Evolutionary conservation across 805 yeast genomes (phyloP), one percentile per base, ranked within the genome.

Genomic region (Candida multigemmis): DNA sequence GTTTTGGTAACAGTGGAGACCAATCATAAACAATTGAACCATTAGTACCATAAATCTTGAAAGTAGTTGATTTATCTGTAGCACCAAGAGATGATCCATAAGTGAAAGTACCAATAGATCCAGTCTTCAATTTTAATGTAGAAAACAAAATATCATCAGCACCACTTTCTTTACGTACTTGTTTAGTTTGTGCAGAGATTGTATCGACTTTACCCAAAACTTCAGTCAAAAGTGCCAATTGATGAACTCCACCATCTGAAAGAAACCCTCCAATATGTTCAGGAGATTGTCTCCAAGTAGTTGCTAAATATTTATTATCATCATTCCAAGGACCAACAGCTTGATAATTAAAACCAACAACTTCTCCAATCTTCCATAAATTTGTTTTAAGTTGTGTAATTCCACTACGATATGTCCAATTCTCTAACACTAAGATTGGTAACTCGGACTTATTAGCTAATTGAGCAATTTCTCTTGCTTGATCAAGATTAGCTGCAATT

Each of bases 231-330:
- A 85, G 59, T 3, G 95, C 95, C 50, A 87, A 60, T 53, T 87
- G 96, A 56, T 89, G 97, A 14, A 89, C 97, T 49, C 96, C 97
- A 45, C 96, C 96, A 46, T 89, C 97, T 32, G 89, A 77, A 42
- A 89, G 62, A 55, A 65, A 87, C 0, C 96, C 96, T 29, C 97
- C 97, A 39, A 86, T 71, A 49, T 89, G 96, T 53, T 84, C 77
- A 17, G 97, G 96, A 25, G 77, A 65, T 48, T 70, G 73, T 67
- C 96, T 78, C 97, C 97, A 89, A 10, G 76, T 30, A 2, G 96
- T 87, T 13, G 59, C 50, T 33, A 74, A 48, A 45, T 80, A 82
- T 46, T 77, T 72, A 56, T 69, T 75, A 31, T 56, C 43, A 16
- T 59, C 60, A 38, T 71, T 67, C 62, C 76, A 82, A 7, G 84